Evolutionary conservation across 208 protist genomes (phyloP).

Genomic region (Leishmania lainsoni): DNA sequence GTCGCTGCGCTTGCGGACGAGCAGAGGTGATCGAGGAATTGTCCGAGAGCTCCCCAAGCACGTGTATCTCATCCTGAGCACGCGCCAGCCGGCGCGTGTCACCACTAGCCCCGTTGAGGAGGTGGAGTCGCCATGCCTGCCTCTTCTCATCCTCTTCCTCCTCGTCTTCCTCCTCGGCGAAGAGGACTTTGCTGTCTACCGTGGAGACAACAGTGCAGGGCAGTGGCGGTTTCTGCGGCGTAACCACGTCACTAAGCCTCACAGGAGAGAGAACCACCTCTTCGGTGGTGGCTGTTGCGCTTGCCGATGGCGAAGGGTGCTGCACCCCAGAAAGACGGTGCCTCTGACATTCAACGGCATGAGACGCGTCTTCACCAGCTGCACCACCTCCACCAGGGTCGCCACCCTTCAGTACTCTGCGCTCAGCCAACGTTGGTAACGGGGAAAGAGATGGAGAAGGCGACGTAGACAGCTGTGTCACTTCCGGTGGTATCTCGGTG

Average conservation of each 20-base stretch:
- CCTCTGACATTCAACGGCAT: not conserved
- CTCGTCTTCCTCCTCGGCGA: constrained; percentile 25
- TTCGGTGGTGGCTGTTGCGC: not conserved
- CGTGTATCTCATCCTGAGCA: constrained; percentile 8
- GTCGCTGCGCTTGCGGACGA: not conserved
- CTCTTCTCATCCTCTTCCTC: not conserved
- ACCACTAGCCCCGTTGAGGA: not conserved
- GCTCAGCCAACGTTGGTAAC: constrained; percentile 17
- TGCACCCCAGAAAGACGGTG: not conserved
- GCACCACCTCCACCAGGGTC: not conserved
- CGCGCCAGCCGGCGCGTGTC: not conserved
- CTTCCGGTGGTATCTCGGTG: not conserved
- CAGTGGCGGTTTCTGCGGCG: not conserved
- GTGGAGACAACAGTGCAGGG: constrained; percentile 11
- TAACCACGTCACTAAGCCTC: not conserved
- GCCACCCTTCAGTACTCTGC: not conserved
- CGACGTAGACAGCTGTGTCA: constrained; percentile 1
- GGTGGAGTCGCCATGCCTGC: not conserved
- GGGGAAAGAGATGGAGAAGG: constrained; percentile 9
- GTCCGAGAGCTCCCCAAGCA: constrained; percentile 22
- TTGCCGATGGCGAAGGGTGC: not conserved
- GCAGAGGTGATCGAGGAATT: constrained; percentile 7
- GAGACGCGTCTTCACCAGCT: not conserved
- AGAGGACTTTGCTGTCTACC: constrained; percentile 21
- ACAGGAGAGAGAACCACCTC: not conserved